Percentiles rank a stretch among this genome's conserved stretches.
Conservation (phyloP, 2,329 filamentous ascomycete species). For the Graphilbum ipis-grandicollis region DNA sequence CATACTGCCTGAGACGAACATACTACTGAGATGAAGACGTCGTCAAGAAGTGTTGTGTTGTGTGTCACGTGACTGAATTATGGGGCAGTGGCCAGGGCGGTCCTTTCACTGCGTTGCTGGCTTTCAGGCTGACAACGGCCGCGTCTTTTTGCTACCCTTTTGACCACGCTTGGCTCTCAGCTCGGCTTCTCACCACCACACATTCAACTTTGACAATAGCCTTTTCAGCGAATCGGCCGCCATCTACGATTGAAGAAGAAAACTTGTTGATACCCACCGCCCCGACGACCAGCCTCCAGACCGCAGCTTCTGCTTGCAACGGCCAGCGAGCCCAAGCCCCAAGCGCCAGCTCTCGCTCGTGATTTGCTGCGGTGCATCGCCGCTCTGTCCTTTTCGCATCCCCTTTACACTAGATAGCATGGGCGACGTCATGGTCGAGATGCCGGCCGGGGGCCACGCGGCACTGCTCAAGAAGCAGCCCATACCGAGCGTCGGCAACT, state of each 20-base stretch:
- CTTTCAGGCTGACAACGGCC: conserved; percentile 1
- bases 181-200: background rate
- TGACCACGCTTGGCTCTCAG: too few species aligned
- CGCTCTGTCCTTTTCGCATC: background rate
- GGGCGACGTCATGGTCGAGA: conserved; percentile 80
- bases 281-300: too few species aligned
- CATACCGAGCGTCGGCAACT: conserved; percentile 77
- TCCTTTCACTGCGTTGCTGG: background rate
- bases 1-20: too few species aligned
- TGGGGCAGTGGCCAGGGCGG: background rate
- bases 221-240: too few species aligned
- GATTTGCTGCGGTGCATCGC: too few species aligned
- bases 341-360: too few species aligned
- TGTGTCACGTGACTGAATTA: background rate
- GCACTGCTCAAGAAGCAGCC: conserved; percentile 69
- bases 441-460: conserved; percentile 47
- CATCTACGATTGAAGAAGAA: too few species aligned
- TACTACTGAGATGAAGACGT: too few species aligned
- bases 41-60: too few species aligned
- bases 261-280: too few species aligned
- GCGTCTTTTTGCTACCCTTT: background rate
- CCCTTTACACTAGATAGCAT: conserved; percentile 27
- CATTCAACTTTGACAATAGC: background rate
- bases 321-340: too few species aligned
- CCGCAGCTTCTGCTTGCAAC: too few species aligned